These are phyloP conservation scores for Blastocrithidia nonstop DNA, from an alignment of 208 protist species.

Conservation along the genomic window DNA sequence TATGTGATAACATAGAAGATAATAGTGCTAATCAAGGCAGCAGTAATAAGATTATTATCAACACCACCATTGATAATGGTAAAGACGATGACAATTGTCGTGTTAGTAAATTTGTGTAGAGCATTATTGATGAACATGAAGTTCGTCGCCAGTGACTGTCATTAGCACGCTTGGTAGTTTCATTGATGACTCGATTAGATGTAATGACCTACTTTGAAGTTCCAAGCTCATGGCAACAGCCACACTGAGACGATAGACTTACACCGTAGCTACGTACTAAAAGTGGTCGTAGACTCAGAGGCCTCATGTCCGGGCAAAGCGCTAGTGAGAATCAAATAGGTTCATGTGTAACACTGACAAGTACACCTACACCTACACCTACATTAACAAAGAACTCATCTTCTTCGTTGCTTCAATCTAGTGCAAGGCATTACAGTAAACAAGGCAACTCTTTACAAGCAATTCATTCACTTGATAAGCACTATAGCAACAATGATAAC, in stretches of 20 bases:
- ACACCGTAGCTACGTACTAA: no score
- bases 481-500: slow-evolving; percentile 1
- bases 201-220: slow-evolving; percentile 25
- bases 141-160: slow-evolving; percentile 34
- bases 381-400: no score
- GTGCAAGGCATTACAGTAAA: no score
- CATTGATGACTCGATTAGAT: slow-evolving; percentile 43
- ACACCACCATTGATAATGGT: neutral
- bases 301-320: no score
- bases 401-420: no score
- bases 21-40: neutral
- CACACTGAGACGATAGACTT: no score
- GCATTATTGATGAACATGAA: slow-evolving; percentile 16
- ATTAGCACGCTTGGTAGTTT: slow-evolving; percentile 46
- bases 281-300: no score
- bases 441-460: no score
- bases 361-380: no score
- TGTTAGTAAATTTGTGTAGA: slow-evolving; percentile 16
- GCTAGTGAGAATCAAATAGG: no score
- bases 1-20: slow-evolving; percentile 6
- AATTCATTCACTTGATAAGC: no score
- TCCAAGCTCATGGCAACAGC: slow-evolving; percentile 1
- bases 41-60: neutral
- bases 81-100: neutral
- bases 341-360: no score